Percentiles rank a stretch among this genome's conserved stretches.
Evolutionary conservation across 2,329 filamentous ascomycete genomes (phyloP).

Genomic region (Ophiostoma sp.): DNA sequence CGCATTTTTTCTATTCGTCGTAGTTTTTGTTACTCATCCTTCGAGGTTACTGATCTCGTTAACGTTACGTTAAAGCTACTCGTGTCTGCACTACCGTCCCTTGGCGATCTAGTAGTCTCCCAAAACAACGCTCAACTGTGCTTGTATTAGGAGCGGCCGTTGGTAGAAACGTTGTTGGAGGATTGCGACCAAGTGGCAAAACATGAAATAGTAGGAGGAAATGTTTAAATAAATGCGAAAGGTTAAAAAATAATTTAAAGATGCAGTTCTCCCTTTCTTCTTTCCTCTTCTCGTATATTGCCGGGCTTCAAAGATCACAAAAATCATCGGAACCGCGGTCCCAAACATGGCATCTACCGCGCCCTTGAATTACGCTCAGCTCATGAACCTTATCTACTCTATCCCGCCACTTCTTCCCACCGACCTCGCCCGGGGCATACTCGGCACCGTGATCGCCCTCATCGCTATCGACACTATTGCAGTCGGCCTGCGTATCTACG

Average conservation of each 20-base stretch:
- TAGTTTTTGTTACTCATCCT: neutral
- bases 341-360: neutral
- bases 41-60: neutral
- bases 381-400: conserved; percentile 21
- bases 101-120: neutral
- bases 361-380: conserved; percentile 14
- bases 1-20: neutral
- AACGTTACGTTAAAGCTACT: neutral
- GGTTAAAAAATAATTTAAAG: neutral
- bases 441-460: neutral
- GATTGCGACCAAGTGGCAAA: neutral
- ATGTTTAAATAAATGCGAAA: neutral
- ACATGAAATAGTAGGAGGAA: neutral
- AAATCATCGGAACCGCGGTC: neutral
- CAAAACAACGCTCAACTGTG: neutral
- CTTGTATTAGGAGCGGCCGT: neutral
- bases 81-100: neutral
- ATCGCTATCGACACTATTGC: neutral
- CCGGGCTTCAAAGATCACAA: neutral
- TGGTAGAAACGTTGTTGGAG: neutral
- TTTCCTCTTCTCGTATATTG: neutral
- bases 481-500: conserved; percentile 17
- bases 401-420: conserved; percentile 21
- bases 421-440: conserved; percentile 12
- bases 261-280: neutral